phyloP scores from a whole-genome alignment of 2,329 filamentous ascomycete genomes.

The Cercospora beticola region DNA sequence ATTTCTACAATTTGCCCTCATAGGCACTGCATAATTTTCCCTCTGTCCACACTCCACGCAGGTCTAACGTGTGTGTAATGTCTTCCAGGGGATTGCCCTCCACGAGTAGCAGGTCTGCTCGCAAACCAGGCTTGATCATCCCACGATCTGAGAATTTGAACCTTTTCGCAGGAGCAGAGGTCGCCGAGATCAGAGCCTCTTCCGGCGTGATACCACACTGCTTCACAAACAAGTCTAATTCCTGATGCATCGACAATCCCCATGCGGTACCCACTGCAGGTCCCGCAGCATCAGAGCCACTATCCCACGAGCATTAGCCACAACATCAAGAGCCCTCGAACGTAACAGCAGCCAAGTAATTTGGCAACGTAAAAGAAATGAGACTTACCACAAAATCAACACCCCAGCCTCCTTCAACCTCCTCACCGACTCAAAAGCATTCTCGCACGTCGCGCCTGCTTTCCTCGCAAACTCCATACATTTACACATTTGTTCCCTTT shows the following conservation, averaged over 20 bases:
- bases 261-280: slow-evolving; percentile 48
- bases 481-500: slow-evolving; percentile 40
- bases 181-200: slow-evolving; percentile 46
- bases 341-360: too few species aligned
- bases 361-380: not conserved
- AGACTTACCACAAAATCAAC: slow-evolving; percentile 43
- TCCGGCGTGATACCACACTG: slow-evolving; percentile 45
- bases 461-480: slow-evolving; percentile 44
- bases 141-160: slow-evolving; percentile 47
- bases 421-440: slow-evolving; percentile 46
- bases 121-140: slow-evolving; percentile 41
- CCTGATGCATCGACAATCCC: slow-evolving; percentile 46
- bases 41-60: slow-evolving; percentile 48
- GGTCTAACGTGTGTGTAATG: slow-evolving; percentile 44
- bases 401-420: slow-evolving; percentile 43
- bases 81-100: slow-evolving; percentile 46
- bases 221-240: slow-evolving; percentile 44
- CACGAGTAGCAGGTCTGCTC: slow-evolving; percentile 47
- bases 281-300: slow-evolving; percentile 46
- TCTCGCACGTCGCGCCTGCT: slow-evolving; percentile 37
- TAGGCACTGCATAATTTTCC: slow-evolving; percentile 32
- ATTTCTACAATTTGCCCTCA: not conserved
- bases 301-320: slow-evolving; percentile 18
- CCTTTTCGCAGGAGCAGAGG: slow-evolving; percentile 41
- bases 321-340: not conserved